These are phyloP conservation scores for Exophiala bonariae DNA, from an alignment of 2,329 filamentous ascomycete species.

Conservation along the genomic window DNA sequence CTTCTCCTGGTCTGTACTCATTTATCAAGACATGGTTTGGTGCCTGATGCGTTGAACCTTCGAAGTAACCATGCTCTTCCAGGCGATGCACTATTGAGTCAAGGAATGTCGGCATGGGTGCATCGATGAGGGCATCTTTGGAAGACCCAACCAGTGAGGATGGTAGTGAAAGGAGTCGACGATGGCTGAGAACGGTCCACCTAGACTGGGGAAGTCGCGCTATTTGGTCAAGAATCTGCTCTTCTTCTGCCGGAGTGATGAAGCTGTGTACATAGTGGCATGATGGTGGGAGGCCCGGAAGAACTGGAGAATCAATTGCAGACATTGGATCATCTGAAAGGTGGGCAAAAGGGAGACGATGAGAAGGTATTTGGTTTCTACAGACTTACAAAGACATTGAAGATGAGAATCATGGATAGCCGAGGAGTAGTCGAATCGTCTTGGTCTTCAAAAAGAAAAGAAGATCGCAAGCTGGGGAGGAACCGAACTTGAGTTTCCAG, in stretches of 20 bases:
- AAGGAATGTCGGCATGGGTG: constrained; percentile 74
- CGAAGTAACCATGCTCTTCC: constrained; percentile 51
- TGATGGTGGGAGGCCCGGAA: constrained; percentile 58
- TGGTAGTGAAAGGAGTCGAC: constrained; percentile 87
- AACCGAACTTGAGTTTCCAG: too few species aligned
- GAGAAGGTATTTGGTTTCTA: too few species aligned
- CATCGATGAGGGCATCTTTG: constrained; percentile 67
- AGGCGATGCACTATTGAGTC: constrained; percentile 62
- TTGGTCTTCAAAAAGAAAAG: too few species aligned
- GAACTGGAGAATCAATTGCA: too few species aligned
- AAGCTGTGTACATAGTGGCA: constrained; percentile 89
- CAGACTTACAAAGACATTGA: too few species aligned
- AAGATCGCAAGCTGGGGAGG: too few species aligned
- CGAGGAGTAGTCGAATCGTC: too few species aligned
- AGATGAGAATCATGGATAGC: too few species aligned
- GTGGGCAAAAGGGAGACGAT: too few species aligned
- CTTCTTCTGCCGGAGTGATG: constrained; percentile 74
- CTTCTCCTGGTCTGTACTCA: constrained; percentile 81
- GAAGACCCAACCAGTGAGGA: constrained; percentile 69
- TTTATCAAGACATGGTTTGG: constrained; percentile 95
- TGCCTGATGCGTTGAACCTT: constrained; percentile 66
- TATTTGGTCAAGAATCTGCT: constrained; percentile 66
- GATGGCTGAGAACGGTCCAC: constrained; percentile 87
- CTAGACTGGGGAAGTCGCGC: constrained; percentile 67
- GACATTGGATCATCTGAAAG: too few species aligned